A percentile compares a stretch with the other conserved stretches of the same genome.
phyloP scores from a whole-genome alignment of 768 basidiomycete species.

The Pholiota conissans region DNA sequence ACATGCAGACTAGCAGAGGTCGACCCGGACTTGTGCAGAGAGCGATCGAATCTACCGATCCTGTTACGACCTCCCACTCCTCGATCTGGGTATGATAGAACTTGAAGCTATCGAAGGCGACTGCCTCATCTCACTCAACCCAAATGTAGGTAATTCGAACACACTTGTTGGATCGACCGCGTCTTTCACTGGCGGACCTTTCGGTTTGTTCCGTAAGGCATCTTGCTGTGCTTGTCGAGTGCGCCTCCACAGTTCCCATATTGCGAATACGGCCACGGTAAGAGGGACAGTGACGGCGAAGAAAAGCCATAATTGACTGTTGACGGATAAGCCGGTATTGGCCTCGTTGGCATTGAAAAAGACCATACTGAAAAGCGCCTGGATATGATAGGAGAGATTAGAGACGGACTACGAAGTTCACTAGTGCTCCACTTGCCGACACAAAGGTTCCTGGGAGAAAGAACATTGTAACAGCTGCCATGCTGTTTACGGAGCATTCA shows the following conservation, averaged over 20 bases:
- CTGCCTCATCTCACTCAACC: neutral
- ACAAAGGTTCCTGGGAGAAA: slow-evolving; percentile 28
- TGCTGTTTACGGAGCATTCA: slow-evolving; percentile 12
- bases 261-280: slow-evolving; percentile 17
- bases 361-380: slow-evolving; percentile 26
- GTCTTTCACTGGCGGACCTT: no score
- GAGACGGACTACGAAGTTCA: neutral
- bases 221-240: neutral
- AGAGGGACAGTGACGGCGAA: slow-evolving; percentile 21
- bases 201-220: no score
- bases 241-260: slow-evolving; percentile 17
- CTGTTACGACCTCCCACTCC: neutral
- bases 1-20: neutral
- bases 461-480: slow-evolving; percentile 27
- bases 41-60: neutral
- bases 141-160: neutral
- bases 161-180: no score
- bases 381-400: neutral
- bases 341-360: slow-evolving; percentile 17
- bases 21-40: neutral
- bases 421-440: slow-evolving; percentile 12
- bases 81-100: neutral
- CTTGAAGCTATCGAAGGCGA: neutral
- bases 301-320: slow-evolving; percentile 20
- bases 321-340: slow-evolving; percentile 11